Evolutionary conservation across 768 basidiomycete species (phyloP).

Genomic region (Lepiota venenata): DNA sequence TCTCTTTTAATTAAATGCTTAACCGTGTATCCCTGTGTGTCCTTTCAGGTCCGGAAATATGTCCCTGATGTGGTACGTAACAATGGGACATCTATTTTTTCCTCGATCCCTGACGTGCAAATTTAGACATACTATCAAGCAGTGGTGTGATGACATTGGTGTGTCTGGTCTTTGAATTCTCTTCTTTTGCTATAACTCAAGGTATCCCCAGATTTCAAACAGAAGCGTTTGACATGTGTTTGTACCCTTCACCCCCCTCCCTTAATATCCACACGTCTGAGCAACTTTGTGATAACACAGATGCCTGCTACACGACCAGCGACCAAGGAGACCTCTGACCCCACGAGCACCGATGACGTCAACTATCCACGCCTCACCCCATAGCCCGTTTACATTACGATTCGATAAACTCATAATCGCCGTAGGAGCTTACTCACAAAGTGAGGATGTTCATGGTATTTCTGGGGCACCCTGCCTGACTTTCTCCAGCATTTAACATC

Average conservation of each 20-base stretch:
- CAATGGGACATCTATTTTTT: background rate
- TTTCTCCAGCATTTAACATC: slow-evolving; percentile 49
- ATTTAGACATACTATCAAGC: slow-evolving; percentile 62
- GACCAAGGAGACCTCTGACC: slow-evolving; percentile 21
- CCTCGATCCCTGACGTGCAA: background rate
- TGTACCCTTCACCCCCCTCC: slow-evolving; percentile 24
- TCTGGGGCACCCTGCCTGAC: background rate
- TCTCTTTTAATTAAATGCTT: background rate
- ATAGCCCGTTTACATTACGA: slow-evolving; percentile 46
- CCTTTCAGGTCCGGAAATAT: slow-evolving; percentile 47
- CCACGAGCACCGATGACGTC: slow-evolving; percentile 18
- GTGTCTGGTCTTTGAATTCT: slow-evolving; percentile 11
- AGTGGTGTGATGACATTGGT: slow-evolving; percentile 76
- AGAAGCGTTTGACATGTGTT: slow-evolving; percentile 59
- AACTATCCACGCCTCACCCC: background rate
- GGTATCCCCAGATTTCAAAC: slow-evolving; percentile 48
- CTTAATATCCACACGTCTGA: background rate
- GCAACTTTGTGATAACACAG: slow-evolving; percentile 24
- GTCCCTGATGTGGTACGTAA: slow-evolving; percentile 50
- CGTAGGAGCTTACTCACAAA: slow-evolving; percentile 84
- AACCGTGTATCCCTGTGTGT: too few species aligned
- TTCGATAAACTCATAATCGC: slow-evolving; percentile 86
- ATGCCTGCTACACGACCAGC: slow-evolving; percentile 59
- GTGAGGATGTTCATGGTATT: slow-evolving; percentile 32
- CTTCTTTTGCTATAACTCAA: background rate